A percentile compares a stretch with the other conserved stretches of the same genome.
Conservation (phyloP, 2,329 filamentous ascomycete species). For the Tolypocladium nubicola region DNA sequence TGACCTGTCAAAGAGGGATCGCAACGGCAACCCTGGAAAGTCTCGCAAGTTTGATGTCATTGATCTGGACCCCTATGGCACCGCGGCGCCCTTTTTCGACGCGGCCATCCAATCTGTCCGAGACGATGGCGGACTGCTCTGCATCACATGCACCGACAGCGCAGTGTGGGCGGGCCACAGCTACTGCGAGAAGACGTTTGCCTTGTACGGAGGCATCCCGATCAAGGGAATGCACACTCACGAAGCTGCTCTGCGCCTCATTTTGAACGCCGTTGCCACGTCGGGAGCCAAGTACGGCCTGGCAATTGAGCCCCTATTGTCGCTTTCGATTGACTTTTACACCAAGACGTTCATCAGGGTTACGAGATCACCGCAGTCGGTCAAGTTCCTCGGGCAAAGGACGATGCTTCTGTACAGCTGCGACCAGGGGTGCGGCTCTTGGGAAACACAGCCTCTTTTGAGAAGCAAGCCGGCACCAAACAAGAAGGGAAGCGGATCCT, state of each 20-base stretch:
- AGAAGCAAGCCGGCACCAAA: slow-evolving; percentile 55
- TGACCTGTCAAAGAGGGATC: slow-evolving; percentile 32
- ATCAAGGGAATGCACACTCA: slow-evolving; percentile 79
- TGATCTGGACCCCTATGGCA: slow-evolving; percentile 92
- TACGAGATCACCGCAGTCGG: slow-evolving; percentile 66
- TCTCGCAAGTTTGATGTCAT: slow-evolving; percentile 74
- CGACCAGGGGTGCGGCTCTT: slow-evolving; percentile 83
- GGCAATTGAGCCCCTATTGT: slow-evolving; percentile 81
- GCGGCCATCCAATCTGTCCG: slow-evolving; percentile 76
- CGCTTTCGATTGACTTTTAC: slow-evolving; percentile 94
- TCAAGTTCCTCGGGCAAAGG: slow-evolving; percentile 84
- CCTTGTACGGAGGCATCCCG: slow-evolving; percentile 85
- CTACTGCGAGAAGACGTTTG: slow-evolving; percentile 88
- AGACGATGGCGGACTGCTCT: slow-evolving; percentile 79
- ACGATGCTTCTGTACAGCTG: slow-evolving; percentile 92
- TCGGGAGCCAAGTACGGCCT: slow-evolving; percentile 79
- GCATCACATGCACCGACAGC: slow-evolving; percentile 93
- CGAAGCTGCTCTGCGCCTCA: slow-evolving; percentile 78
- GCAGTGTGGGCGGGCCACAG: slow-evolving; percentile 90
- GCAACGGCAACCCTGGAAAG: slow-evolving; percentile 25
- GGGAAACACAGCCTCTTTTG: slow-evolving; percentile 71
- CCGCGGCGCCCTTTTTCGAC: slow-evolving; percentile 85
- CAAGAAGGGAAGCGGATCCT: slow-evolving; percentile 58
- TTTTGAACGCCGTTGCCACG: slow-evolving; percentile 71
- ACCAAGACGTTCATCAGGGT: slow-evolving; percentile 80